These are phyloP conservation scores for Ceratobasidium sp. DNA, from an alignment of 1,284 basidiomycete species.

Conservation along the genomic window DNA sequence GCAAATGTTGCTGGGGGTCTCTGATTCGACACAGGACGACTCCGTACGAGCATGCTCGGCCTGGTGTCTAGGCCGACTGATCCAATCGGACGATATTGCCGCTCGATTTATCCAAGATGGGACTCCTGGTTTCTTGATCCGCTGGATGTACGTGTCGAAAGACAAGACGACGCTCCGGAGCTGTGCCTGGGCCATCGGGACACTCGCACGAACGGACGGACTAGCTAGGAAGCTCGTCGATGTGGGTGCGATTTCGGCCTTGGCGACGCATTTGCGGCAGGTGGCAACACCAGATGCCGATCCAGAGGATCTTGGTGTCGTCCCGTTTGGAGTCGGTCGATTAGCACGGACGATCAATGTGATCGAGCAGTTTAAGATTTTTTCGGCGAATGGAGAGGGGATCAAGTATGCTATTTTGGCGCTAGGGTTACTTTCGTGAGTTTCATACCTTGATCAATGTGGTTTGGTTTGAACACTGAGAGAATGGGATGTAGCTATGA, in stretches of 20 bases:
- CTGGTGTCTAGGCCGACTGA: conserved; percentile 31
- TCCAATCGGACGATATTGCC: conserved; percentile 38
- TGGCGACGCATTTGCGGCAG: conserved; percentile 14
- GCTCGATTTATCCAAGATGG: conserved; percentile 34
- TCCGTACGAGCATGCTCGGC: conserved; percentile 32
- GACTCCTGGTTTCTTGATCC: conserved; percentile 30
- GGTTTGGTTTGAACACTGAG: background rate
- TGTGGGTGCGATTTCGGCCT: conserved; percentile 14
- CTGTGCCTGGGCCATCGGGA: conserved; percentile 32
- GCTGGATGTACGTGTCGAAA: conserved; percentile 29
- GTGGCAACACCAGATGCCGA: conserved; percentile 2
- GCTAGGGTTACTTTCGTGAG: conserved; percentile 47
- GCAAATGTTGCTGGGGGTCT: conserved; percentile 44
- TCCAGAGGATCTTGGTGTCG: conserved; percentile 36
- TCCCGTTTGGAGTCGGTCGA: conserved; percentile 44
- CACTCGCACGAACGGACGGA: conserved; percentile 29
- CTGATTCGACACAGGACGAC: conserved; percentile 17
- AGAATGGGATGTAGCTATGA: conserved; percentile 37
- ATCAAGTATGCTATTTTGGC: conserved; percentile 46
- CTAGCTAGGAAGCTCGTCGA: conserved; percentile 33
- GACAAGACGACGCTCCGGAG: conserved; percentile 26
- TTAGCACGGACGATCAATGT: conserved; percentile 48
- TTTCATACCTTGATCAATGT: background rate
- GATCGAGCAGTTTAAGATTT: conserved; percentile 44
- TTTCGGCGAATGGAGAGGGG: conserved; percentile 28